These are phyloP conservation scores for Kregervanrija fluxuum DNA, from an alignment of 805 yeast genomes.

Conservation along the genomic window DNA sequence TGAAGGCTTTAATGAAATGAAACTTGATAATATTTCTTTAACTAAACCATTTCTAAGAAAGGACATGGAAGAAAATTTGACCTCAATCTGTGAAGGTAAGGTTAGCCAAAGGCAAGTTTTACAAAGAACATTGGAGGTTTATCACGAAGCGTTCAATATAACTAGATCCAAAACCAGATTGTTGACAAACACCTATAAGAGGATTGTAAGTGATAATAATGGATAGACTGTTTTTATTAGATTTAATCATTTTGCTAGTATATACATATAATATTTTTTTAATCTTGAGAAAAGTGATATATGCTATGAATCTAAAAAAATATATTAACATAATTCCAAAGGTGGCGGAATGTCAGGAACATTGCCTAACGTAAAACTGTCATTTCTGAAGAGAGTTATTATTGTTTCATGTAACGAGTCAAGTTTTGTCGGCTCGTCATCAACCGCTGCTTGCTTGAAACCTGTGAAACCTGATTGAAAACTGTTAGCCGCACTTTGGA, in stretches of 20 bases:
- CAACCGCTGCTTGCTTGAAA: slow-evolving; percentile 17
- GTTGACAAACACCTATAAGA: no score
- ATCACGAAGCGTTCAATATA: slow-evolving; percentile 50
- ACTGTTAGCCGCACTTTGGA: no score
- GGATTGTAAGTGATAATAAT: background rate
- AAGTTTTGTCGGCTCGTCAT: slow-evolving; percentile 19
- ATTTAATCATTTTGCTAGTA: background rate
- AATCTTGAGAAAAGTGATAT: background rate
- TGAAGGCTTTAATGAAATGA: slow-evolving; percentile 79
- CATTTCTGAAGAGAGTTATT: slow-evolving; percentile 39
- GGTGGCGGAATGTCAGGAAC: slow-evolving; percentile 78
- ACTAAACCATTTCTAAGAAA: slow-evolving; percentile 86
- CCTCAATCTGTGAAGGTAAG: slow-evolving; percentile 60
- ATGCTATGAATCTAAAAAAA: background rate
- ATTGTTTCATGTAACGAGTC: slow-evolving; percentile 29
- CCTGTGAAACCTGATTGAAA: no score
- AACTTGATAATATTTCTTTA: slow-evolving; percentile 60
- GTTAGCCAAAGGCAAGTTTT: slow-evolving; percentile 47
- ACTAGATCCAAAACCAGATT: background rate
- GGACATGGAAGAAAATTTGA: slow-evolving; percentile 61
- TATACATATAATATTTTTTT: background rate
- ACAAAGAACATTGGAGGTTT: slow-evolving; percentile 45
- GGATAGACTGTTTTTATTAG: background rate
- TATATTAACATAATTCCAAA: slow-evolving; percentile 29
- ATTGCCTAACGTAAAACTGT: slow-evolving; percentile 45